Base-by-base conservation (phyloP, 2,329 filamentous ascomycete species). In the Trichoderma endophyticum region DNA sequence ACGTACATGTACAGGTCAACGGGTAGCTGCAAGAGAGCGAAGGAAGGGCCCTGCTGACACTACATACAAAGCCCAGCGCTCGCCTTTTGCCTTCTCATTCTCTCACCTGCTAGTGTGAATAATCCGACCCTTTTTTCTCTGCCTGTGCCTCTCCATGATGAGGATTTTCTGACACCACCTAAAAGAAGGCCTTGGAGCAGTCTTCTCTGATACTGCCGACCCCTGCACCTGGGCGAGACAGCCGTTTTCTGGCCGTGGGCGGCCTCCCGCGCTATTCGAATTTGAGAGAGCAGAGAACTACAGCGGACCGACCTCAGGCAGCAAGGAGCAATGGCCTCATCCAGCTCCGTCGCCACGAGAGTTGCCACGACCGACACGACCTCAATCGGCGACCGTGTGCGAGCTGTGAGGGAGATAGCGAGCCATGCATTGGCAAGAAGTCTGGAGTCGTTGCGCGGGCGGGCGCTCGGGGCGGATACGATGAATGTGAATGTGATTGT, bases 371-470 rank as follows among this genome's bases (percentile, higher is more conserved):
- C 57, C 51, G 60, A 64, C 48, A 43, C 43, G 36, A 51, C 24
- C 12, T 30, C 54, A n/a, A 57, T 48, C 36, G 43, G 59, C 21
- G 11, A 56, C 56, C 43, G 32, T 8, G 30, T 59, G 12, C 60
- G 56, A 24, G 62, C 57, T 18, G 62, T 21, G 26, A 70, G 62
- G 8, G 34, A 15, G 15, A 63, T 64, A 57, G 65, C 67, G 36
- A 71, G 67, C 14, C 59, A 70, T 72, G 71, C 66, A 26, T 8
- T 72, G 32, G 60, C 34, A 12, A 76, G 75, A 74, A 73, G 72
- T 62, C 72, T 71, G 73, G 73, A 75, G 51, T 32, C 43, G 60
- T 12, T 71, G 60, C 71, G 67, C 26, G 12, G 66, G 21, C 18
- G 70, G 67, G 54, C 30, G 14, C 26, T 67, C 21, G 32, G 36